Conservation (phyloP, 1,284 basidiomycete species). For the Entoloma clypeatum region DNA sequence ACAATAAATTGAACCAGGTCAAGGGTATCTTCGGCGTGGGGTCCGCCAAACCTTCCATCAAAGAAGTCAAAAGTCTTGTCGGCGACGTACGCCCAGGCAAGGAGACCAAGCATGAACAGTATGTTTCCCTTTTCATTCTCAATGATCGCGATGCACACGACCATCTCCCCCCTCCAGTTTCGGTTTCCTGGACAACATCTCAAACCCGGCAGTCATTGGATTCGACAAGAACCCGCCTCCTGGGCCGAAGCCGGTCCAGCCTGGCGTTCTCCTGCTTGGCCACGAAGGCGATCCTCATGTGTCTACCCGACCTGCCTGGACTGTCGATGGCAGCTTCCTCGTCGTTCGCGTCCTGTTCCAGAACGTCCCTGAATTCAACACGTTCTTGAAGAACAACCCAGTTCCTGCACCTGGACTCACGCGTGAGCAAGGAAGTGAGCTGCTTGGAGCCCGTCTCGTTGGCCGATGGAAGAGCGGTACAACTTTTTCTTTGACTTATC, state of each 20-base stretch:
- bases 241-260: constrained; percentile 32
- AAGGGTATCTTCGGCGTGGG: constrained; percentile 26
- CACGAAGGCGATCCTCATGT: constrained; percentile 28
- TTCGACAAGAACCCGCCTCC: constrained; percentile 33
- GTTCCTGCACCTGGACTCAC: constrained; percentile 33
- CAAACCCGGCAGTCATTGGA: constrained; percentile 37
- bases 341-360: constrained; percentile 50
- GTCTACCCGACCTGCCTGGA: constrained; percentile 39
- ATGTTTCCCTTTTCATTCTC: constrained; percentile 7
- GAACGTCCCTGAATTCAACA: constrained; percentile 49
- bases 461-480: constrained; percentile 58
- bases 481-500: constrained; percentile 18
- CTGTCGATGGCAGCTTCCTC: constrained; percentile 50
- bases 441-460: constrained; percentile 49
- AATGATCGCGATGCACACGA: not conserved
- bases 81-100: constrained; percentile 33
- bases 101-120: constrained; percentile 34
- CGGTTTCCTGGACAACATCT: constrained; percentile 41
- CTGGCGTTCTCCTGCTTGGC: constrained; percentile 37
- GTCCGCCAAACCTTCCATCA: constrained; percentile 22
- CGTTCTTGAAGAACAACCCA: constrained; percentile 41
- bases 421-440: constrained; percentile 37
- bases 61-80: constrained; percentile 24
- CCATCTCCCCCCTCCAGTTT: constrained; percentile 25
- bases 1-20: constrained; percentile 25